Base-by-base conservation (phyloP, 2,329 filamentous ascomycete species). In the Emmonsiellopsis sp. region DNA sequence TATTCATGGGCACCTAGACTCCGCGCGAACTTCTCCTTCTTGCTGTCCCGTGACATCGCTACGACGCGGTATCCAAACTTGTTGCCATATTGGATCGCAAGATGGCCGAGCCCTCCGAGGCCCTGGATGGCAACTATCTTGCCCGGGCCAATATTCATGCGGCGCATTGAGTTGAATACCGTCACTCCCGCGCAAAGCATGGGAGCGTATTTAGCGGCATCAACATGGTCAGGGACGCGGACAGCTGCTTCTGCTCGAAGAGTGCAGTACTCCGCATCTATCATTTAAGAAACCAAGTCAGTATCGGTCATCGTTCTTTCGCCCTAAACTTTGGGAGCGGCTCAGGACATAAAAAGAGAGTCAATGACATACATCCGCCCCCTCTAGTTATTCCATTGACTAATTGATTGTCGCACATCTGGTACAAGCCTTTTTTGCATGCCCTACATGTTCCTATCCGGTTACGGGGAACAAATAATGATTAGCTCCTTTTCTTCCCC, bases 301-400 rank as follows among this genome's bases (percentile, higher is more conserved):
- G 51, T 21, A 43, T 43, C 21, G n/a, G 5, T 27, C 5, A 27
- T 27, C 1, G 21, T 27, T 27, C 5, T 27, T 27, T 27, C 44
- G 33, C 36, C 11, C 42, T 40, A 9, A 27, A n/a, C 9, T 13
- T 31, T 14, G 10, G 43, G 21, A 46, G 11, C 1, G 11, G 11
- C 11, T 11, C 43, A 34, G 33, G 34, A 33, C 10, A 14, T 27
- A 17, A 27, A 27, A 27, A 27, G 21, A 31, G 5, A 21, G 39
- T 32, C 2, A 34, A 46, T 27, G n/a, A 60, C 71, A 60, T 62
- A 76, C 74, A 89, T 37, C 87, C 87, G 49, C 87, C 87, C 57
- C 86, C 76, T 40, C 71, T 72, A 2, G 72, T 80, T 5, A 86
- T 76, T 10, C 87, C 87, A 64, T 88, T 90, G 63, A 88, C 65